Percentiles rank a stretch among this genome's conserved stretches.
Conservation (phyloP, 2,329 filamentous ascomycete genomes). For the Sclerotinia subarctica region DNA sequence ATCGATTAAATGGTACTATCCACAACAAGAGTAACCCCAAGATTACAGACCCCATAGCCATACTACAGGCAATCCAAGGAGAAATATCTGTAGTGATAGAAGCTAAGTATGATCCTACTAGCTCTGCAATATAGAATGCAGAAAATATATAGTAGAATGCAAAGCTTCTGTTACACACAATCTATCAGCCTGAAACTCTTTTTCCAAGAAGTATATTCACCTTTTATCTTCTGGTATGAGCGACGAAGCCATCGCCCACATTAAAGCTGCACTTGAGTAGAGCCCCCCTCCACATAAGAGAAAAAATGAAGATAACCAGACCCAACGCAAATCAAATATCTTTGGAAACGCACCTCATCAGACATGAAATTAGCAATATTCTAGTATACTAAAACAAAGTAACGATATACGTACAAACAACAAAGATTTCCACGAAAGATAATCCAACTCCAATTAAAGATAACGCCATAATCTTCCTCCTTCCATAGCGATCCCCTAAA, state of each 20-base stretch:
- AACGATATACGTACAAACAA: conserved; percentile 32
- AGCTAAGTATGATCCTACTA: conserved; percentile 34
- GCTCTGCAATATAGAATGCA: conserved; percentile 37
- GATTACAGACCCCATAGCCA: conserved; percentile 31
- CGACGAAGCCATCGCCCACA: conserved; percentile 38
- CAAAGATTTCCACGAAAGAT: conserved; percentile 32
- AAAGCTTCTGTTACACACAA: conserved; percentile 29
- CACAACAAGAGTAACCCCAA: conserved; percentile 29
- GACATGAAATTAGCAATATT: not conserved
- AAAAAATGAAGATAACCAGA: conserved; percentile 36
- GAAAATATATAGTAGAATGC: conserved; percentile 39
- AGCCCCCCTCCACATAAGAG: conserved; percentile 36
- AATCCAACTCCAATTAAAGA: conserved; percentile 32
- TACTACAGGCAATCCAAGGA: conserved; percentile 35
- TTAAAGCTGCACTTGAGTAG: conserved; percentile 35
- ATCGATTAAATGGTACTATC: conserved; percentile 28
- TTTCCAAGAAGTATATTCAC: conserved; percentile 12
- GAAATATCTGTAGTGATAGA: conserved; percentile 35
- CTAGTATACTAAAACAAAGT: not conserved
- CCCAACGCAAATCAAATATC: conserved; percentile 30
- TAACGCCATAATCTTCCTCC: conserved; percentile 33
- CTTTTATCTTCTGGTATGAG: conserved; percentile 32
- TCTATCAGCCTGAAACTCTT: not conserved
- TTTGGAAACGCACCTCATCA: conserved; percentile 34
- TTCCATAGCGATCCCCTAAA: conserved; percentile 34